Percentiles rank a stretch among this genome's conserved stretches.
Conservation (phyloP, 768 basidiomycete genomes). For the Mycena vitilis region DNA sequence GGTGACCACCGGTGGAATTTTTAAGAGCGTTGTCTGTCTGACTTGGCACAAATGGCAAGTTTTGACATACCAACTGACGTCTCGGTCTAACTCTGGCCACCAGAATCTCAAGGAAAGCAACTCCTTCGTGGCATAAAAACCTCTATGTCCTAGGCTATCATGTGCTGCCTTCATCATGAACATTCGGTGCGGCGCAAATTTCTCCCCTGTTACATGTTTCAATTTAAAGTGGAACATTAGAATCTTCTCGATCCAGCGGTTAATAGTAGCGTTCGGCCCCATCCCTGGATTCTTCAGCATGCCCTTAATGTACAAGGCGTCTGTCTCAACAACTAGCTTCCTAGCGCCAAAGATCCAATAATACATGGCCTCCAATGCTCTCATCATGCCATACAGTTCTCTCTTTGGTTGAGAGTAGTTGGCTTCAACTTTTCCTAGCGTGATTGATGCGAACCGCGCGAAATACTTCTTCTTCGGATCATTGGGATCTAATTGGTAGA, state of each 20-base stretch:
- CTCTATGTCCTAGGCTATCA: no score
- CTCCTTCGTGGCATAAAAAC: no score
- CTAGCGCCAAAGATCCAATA: slow-evolving; percentile 37
- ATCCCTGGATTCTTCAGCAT: slow-evolving; percentile 50
- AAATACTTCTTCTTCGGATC: slow-evolving; percentile 40
- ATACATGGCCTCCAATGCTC: slow-evolving; percentile 33
- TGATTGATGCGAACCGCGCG: slow-evolving; percentile 50
- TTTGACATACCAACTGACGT: no score
- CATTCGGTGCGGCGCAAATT: no score
- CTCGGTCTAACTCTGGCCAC: no score
- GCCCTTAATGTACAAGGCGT: slow-evolving; percentile 47
- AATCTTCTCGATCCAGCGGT: slow-evolving; percentile 50
- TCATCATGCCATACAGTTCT: slow-evolving; percentile 51
- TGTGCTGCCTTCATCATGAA: no score
- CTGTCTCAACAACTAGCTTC: slow-evolving; percentile 48
- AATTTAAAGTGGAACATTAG: slow-evolving; percentile 47
- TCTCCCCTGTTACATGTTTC: slow-evolving; percentile 37
- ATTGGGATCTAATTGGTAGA: slow-evolving; percentile 46
- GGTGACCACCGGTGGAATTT: no score
- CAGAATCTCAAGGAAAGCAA: no score
- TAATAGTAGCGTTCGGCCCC: slow-evolving; percentile 47
- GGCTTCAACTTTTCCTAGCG: slow-evolving; percentile 46
- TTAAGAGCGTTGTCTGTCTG: no score
- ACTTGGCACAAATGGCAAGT: no score
- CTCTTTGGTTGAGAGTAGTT: slow-evolving; percentile 52